Conservation (phyloP, 2,329 filamentous ascomycete species). For the Cordyceps javanica region DNA sequence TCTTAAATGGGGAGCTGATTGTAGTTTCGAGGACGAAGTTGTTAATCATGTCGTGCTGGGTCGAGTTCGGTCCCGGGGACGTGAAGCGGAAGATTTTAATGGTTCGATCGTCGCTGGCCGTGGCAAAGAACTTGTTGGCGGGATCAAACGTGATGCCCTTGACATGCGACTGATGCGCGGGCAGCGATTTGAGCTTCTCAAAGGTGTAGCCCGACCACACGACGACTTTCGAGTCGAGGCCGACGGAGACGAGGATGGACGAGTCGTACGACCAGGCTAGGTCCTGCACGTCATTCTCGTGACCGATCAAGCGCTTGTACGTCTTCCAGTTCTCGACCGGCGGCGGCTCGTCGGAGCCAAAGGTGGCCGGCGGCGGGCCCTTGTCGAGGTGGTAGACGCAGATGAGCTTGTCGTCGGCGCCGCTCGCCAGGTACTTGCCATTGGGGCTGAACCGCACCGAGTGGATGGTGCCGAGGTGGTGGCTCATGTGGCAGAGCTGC, state of each 20-base stretch:
- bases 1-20: slow-evolving; percentile 79
- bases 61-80: slow-evolving; percentile 82
- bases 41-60: slow-evolving; percentile 89
- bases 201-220: slow-evolving; percentile 98
- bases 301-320: slow-evolving; percentile 83
- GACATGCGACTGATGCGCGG: slow-evolving; percentile 93
- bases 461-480: slow-evolving; percentile 95
- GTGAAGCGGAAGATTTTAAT: slow-evolving; percentile 97
- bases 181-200: slow-evolving; percentile 91
- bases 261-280: slow-evolving; percentile 95
- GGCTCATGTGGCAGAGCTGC: slow-evolving; percentile 96
- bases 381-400: slow-evolving; percentile 92
- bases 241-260: slow-evolving; percentile 91
- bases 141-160: slow-evolving; percentile 98
- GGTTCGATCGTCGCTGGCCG: slow-evolving; percentile 90
- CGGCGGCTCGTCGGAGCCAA: slow-evolving; percentile 84
- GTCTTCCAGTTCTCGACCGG: slow-evolving; percentile 98
- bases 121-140: slow-evolving; percentile 98
- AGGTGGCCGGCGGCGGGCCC: slow-evolving; percentile 71
- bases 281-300: slow-evolving; percentile 98
- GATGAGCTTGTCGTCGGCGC: slow-evolving; percentile 97
- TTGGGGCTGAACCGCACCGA: slow-evolving; percentile 95
- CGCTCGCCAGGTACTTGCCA: slow-evolving; percentile 89
- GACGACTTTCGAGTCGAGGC: slow-evolving; percentile 94
- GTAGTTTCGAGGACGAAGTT: slow-evolving; percentile 95